Conservation (phyloP, 306 rosid species). For the Lablab purpureus region DNA sequence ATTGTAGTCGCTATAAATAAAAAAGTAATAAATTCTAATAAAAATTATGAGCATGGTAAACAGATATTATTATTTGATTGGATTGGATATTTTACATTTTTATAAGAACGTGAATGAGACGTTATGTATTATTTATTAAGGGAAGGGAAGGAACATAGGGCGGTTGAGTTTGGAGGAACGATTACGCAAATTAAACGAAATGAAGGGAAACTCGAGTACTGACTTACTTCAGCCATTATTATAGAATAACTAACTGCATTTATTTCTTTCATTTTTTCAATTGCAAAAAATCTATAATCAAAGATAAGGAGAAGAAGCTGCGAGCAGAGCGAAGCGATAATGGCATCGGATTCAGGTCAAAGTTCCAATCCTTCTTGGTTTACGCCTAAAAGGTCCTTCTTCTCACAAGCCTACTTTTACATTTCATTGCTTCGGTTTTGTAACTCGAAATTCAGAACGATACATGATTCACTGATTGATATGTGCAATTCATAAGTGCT, state of each 20-base stretch:
- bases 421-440: constrained; percentile 1
- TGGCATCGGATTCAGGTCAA: constrained; percentile 42
- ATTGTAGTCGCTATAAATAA: no score
- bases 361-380: constrained; percentile 53
- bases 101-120: neutral
- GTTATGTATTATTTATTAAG: neutral
- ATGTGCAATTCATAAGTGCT: neutral
- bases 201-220: neutral
- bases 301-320: neutral
- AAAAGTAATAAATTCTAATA: no score
- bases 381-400: constrained; percentile 53
- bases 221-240: neutral
- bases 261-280: neutral
- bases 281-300: neutral
- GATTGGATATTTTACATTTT: no score
- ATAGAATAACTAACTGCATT: neutral
- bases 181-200: neutral
- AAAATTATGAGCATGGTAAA: no score
- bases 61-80: no score
- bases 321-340: constrained; percentile 3
- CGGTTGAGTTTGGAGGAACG: neutral
- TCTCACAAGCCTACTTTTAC: neutral
- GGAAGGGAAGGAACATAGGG: neutral
- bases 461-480: neutral
- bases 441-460: neutral